Conservation (phyloP, 192 early-diverging fungal genomes). For the Hyaloraphidium curvatum region DNA sequence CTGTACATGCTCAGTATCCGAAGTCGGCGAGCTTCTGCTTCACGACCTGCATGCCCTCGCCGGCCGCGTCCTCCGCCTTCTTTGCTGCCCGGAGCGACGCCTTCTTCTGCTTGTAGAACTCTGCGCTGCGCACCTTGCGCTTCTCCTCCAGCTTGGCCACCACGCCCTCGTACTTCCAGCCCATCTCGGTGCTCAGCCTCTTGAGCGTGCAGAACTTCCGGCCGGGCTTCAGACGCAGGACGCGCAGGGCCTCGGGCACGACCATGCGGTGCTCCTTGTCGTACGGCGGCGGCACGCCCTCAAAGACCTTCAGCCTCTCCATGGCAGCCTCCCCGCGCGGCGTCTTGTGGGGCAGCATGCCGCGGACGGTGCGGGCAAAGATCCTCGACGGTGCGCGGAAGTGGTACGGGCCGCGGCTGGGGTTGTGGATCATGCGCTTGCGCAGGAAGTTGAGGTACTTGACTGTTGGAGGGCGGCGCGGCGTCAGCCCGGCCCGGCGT, state of each 20-base stretch:
- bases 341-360: constrained; percentile 99
- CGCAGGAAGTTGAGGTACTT: constrained; percentile 89
- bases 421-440: constrained; percentile 97
- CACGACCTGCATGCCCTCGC: constrained; percentile 17
- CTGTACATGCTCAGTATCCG: constrained; percentile 30
- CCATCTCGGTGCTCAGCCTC: constrained; percentile 85
- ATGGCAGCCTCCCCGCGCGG: constrained; percentile 91
- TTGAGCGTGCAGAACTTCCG: constrained; percentile 95
- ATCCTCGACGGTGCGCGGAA: constrained; percentile 94
- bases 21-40: constrained; percentile 36
- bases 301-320: constrained; percentile 96
- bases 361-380: constrained; percentile 92
- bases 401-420: constrained; percentile 91
- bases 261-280: constrained; percentile 95
- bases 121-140: constrained; percentile 85
- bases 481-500: too few species aligned
- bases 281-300: constrained; percentile 95
- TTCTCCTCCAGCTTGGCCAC: constrained; percentile 94
- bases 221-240: constrained; percentile 87
- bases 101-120: constrained; percentile 81
- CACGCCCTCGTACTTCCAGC: constrained; percentile 99
- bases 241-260: constrained; percentile 88
- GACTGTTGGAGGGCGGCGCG: constrained; percentile 26
- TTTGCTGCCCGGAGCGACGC: constrained; percentile 34
- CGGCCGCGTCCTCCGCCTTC: constrained; percentile 26